Evolutionary conservation across 2,329 filamentous ascomycete genomes (phyloP).

Genomic region (Cyphellophora europaea): DNA sequence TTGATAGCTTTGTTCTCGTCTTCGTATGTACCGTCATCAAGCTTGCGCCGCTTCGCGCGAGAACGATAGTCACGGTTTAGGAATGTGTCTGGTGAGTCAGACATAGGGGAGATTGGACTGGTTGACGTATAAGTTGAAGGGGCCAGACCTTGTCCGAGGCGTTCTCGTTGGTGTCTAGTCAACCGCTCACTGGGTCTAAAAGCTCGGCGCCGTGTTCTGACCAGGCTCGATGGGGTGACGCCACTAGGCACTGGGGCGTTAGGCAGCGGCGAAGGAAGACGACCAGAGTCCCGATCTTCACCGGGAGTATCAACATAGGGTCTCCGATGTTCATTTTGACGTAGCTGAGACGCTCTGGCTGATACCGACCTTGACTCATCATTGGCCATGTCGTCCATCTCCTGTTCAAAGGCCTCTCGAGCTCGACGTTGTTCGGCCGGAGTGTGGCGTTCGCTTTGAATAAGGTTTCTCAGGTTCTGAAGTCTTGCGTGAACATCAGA

Average conservation of each 20-base stretch:
- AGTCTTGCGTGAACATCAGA: slow-evolving; percentile 21
- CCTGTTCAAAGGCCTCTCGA: slow-evolving; percentile 29
- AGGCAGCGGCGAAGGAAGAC: slow-evolving; percentile 5
- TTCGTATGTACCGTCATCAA: slow-evolving; percentile 53
- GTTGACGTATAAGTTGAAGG: not conserved
- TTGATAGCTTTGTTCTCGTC: slow-evolving; percentile 49
- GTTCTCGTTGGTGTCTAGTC: slow-evolving; percentile 4
- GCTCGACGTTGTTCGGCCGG: slow-evolving; percentile 24
- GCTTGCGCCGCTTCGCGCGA: slow-evolving; percentile 56
- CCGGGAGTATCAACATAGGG: slow-evolving; percentile 10
- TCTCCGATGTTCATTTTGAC: slow-evolving; percentile 10
- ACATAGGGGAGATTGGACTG: slow-evolving; percentile 12
- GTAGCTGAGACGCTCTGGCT: not conserved
- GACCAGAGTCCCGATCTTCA: slow-evolving; percentile 7
- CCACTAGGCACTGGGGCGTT: slow-evolving; percentile 1
- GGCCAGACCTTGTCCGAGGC: slow-evolving; percentile 18
- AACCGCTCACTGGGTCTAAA: slow-evolving; percentile 21
- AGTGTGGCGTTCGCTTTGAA: slow-evolving; percentile 27
- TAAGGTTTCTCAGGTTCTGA: slow-evolving; percentile 29
- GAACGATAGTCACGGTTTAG: slow-evolving; percentile 33
- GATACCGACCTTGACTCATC: slow-evolving; percentile 17
- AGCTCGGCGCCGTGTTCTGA: slow-evolving; percentile 18
- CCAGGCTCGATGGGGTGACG: slow-evolving; percentile 8
- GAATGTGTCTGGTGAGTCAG: slow-evolving; percentile 3
- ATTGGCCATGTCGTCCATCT: slow-evolving; percentile 24